Base-by-base conservation (phyloP, 805 yeast species). In the Starmerella bombi region DNA sequence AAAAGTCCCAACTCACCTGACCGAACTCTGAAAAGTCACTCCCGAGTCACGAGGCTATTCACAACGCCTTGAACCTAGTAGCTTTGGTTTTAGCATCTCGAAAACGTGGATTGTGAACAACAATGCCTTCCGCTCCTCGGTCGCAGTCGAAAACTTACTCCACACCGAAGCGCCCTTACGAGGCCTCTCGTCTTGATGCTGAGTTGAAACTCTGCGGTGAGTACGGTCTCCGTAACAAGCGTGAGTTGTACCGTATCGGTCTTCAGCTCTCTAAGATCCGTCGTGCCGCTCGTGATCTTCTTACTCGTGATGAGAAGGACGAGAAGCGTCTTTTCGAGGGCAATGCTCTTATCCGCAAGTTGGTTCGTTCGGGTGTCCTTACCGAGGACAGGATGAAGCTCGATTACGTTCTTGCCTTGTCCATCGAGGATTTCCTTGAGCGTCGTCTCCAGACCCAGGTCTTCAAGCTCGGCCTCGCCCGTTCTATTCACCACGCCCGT, bases 291-390 rank as follows among this genome's bases (percentile, higher is more conserved):
- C 94, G 98, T 81, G 97, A 91, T 66, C 76, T 91, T 64, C 80
- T 91, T 72, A 91, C 98, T 77, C 85, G 95, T 77, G 98, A 91
- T 65, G 98, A 91, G 77, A 91, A 91, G 80, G 98, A 91, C 73
- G 96, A 94, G 80, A 91, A 86, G 84, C 85, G 98, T 77, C 80
- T 91, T 65, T 91, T 91, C 77, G 98, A 91, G 75, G 98, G 98
- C 82, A 91, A 91, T 69, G 98, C 98, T 66, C 84, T 91, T 69
- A 91, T 91, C 73, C 86, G 98, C 80, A 85, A 97, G 79, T 80
- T 91, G 66, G 97, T 91, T 55, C 83, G 98, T 76, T 76, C 85
- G 58, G 98, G 98, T 83, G 94, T 91, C 66, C 79, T 91, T 67
- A 73, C 94, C 57, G 98, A 91, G 75, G 97, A 91, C 77, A 88